These are phyloP conservation scores for Erucastrum elatum DNA, from an alignment of 345 rosid species.

Conservation along the genomic window DNA sequence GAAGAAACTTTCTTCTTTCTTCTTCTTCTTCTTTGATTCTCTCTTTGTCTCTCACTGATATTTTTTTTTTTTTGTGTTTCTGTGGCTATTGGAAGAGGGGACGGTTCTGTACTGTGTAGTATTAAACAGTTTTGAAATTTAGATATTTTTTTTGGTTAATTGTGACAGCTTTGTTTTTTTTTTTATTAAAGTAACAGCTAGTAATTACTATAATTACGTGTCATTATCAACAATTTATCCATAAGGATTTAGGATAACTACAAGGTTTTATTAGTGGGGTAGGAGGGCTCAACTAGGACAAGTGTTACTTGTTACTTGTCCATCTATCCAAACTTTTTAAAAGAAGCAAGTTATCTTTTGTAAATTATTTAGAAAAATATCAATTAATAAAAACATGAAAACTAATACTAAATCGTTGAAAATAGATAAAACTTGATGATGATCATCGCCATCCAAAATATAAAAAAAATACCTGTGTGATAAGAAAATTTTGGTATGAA, in stretches of 20 bases:
- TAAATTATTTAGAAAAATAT: too few species aligned
- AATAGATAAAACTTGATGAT: too few species aligned
- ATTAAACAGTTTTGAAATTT: neutral
- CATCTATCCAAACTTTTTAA: neutral
- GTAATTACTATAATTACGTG: neutral
- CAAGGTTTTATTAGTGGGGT: slow-evolving; percentile 6
- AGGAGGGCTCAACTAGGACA: neutral
- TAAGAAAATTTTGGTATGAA: neutral
- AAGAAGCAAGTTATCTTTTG: too few species aligned
- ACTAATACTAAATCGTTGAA: too few species aligned
- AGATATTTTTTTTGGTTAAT: neutral
- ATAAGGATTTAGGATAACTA: slow-evolving; percentile 13
- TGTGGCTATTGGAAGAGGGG: slow-evolving; percentile 23
- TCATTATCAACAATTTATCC: slow-evolving; percentile 5
- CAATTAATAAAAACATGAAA: too few species aligned
- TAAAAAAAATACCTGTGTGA: neutral
- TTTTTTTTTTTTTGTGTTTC: slow-evolving; percentile 11
- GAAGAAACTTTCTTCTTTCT: slow-evolving; percentile 8
- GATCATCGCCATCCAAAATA: too few species aligned
- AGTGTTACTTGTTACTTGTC: neutral
- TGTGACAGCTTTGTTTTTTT: neutral
- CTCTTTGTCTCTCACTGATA: neutral
- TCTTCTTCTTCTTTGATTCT: neutral
- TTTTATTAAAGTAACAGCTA: neutral
- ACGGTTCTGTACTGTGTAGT: neutral